These are phyloP conservation scores for Peronospora belbahrii DNA, from an alignment of 352 stramenopile species.

Conservation along the genomic window DNA sequence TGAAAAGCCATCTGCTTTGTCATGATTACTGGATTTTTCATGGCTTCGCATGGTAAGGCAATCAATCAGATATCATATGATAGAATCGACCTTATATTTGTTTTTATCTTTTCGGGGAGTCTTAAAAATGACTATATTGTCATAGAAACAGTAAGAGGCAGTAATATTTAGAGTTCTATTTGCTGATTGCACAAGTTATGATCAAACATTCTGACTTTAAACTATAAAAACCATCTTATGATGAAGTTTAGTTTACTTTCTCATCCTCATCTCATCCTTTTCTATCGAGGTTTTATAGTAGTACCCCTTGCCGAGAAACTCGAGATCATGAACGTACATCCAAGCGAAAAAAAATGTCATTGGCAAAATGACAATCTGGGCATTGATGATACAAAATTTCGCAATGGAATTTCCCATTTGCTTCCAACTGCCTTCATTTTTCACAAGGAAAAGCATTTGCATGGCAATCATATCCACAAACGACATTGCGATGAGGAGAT, in stretches of 20 bases:
- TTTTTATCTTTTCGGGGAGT: too few species aligned
- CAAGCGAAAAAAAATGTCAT: slow-evolving; percentile 41
- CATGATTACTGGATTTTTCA: too few species aligned
- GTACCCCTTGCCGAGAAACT: slow-evolving; percentile 5
- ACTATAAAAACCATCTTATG: too few species aligned
- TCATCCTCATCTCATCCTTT: not conserved
- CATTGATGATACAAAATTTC: slow-evolving; percentile 74
- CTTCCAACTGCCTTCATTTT: slow-evolving; percentile 80
- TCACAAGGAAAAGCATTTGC: slow-evolving; percentile 72
- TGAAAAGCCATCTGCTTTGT: slow-evolving; percentile 17
- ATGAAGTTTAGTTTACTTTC: slow-evolving; percentile 12
- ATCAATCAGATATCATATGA: too few species aligned
- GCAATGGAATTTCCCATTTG: slow-evolving; percentile 84
- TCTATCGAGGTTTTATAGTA: slow-evolving; percentile 8
- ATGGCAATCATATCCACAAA: slow-evolving; percentile 62
- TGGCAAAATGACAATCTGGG: slow-evolving; percentile 60
- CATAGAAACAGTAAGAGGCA: too few species aligned
- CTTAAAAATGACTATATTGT: too few species aligned
- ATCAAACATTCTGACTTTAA: too few species aligned
- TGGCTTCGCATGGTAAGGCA: too few species aligned
- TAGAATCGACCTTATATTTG: too few species aligned
- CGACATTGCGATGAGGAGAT: slow-evolving; percentile 49
- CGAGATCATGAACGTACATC: slow-evolving; percentile 25
- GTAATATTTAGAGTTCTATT: too few species aligned
- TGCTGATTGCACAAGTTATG: too few species aligned